Percentiles rank a stretch among this genome's conserved stretches.
Conservation (phyloP, 345 rosid species). For the rapeseed (Brassica napus) region DNA sequence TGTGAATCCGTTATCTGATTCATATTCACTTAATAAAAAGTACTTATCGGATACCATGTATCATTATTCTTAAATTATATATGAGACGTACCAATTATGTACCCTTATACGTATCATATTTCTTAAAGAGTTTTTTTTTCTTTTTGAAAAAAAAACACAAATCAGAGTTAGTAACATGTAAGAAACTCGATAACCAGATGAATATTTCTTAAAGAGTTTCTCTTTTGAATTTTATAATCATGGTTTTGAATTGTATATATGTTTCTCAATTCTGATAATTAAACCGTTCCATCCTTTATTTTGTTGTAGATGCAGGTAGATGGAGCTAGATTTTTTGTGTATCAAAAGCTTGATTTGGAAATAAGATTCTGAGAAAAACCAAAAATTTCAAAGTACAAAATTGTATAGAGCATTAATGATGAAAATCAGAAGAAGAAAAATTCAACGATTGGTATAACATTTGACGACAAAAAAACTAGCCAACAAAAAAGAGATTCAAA, state of each 20-base stretch:
- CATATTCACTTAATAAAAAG: background rate
- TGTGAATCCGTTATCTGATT: background rate
- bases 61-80: background rate
- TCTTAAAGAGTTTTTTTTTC: background rate
- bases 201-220: background rate
- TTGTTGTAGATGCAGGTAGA: background rate
- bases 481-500: conserved; percentile 6
- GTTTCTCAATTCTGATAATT: background rate
- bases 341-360: background rate
- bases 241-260: background rate
- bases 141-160: too few relatives aligned
- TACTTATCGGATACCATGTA: background rate
- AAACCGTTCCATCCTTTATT: background rate
- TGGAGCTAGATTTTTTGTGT: background rate
- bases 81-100: background rate
- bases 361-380: background rate
- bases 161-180: too few relatives aligned
- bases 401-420: background rate
- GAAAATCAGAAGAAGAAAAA: background rate
- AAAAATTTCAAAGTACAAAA: background rate
- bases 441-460: background rate
- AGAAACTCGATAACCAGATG: too few relatives aligned
- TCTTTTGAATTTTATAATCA: background rate
- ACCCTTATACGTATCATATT: too few relatives aligned
- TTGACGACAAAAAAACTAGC: background rate